Percentiles rank a stretch among this genome's conserved stretches.
Evolutionary conservation across 768 basidiomycete genomes (phyloP).

Genomic region (Tulasnella calospora): DNA sequence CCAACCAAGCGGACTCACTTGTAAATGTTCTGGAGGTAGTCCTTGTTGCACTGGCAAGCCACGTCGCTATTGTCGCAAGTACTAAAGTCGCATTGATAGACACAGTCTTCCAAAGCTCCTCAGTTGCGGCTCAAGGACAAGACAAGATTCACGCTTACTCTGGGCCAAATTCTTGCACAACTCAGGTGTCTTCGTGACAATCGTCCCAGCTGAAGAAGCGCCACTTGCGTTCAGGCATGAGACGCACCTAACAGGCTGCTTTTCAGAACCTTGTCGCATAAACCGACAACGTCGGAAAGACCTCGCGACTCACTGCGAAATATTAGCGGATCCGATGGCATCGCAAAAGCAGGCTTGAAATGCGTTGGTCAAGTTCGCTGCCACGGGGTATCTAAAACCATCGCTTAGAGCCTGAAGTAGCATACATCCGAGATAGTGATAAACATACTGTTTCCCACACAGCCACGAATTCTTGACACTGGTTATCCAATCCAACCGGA

Average conservation of each 20-base stretch:
- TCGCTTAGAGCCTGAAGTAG: neutral
- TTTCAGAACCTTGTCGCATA: neutral
- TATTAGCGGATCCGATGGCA: neutral
- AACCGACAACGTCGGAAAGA: neutral
- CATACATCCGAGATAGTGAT: neutral
- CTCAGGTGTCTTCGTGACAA: neutral
- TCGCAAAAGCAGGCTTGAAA: conserved; percentile 23
- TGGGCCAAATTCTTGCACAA: conserved; percentile 16
- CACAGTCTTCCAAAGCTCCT: neutral
- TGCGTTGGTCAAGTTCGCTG: neutral
- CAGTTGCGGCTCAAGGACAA: no score
- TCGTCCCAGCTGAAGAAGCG: neutral
- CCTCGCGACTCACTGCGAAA: conserved; percentile 1
- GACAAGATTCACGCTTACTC: neutral
- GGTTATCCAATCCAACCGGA: neutral
- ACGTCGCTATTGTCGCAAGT: conserved; percentile 3
- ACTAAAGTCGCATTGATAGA: conserved; percentile 8
- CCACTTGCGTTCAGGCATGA: neutral
- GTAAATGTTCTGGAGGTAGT: conserved; percentile 7
- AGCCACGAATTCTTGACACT: conserved; percentile 1
- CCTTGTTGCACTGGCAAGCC: conserved; percentile 19
- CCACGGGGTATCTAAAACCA: neutral
- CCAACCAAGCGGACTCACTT: conserved; percentile 7
- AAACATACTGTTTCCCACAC: neutral
- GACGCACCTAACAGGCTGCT: neutral